These are phyloP conservation scores for Coniochaeta sp. DNA, from an alignment of 2,329 filamentous ascomycete genomes.

Conservation along the genomic window DNA sequence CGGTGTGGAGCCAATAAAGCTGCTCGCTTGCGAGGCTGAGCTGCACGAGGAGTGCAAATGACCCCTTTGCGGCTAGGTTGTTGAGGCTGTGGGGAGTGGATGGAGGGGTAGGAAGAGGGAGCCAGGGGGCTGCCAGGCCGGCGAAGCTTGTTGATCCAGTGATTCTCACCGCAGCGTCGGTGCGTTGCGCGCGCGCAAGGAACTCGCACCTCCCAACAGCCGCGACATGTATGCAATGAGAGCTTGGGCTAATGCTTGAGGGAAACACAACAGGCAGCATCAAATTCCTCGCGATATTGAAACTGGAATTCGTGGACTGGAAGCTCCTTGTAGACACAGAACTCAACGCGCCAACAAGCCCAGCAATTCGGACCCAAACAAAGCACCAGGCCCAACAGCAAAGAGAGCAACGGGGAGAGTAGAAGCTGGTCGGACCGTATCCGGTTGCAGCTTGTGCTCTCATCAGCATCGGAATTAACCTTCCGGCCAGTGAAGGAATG, in stretches of 20 bases:
- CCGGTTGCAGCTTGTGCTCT: too few relatives aligned
- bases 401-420: not conserved
- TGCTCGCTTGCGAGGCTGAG: not conserved
- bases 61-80: not conserved
- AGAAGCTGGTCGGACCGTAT: not conserved
- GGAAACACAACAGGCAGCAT: not conserved
- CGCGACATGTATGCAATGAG: not conserved
- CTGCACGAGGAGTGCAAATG: not conserved
- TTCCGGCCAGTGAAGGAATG: too few relatives aligned
- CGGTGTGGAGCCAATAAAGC: not conserved
- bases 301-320: not conserved
- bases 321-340: not conserved
- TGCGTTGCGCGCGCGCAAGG: not conserved
- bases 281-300: not conserved
- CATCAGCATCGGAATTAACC: not conserved
- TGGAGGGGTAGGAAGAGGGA: slow-evolving; percentile 1
- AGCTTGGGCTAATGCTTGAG: not conserved
- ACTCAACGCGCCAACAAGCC: not conserved
- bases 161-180: not conserved
- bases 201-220: not conserved
- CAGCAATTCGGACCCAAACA: not conserved
- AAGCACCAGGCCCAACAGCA: not conserved
- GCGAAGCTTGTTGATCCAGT: slow-evolving; percentile 1
- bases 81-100: slow-evolving; percentile 1
- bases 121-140: not conserved